phyloP scores from a whole-genome alignment of 306 rosid species.

The Abrus pulchellus region DNA sequence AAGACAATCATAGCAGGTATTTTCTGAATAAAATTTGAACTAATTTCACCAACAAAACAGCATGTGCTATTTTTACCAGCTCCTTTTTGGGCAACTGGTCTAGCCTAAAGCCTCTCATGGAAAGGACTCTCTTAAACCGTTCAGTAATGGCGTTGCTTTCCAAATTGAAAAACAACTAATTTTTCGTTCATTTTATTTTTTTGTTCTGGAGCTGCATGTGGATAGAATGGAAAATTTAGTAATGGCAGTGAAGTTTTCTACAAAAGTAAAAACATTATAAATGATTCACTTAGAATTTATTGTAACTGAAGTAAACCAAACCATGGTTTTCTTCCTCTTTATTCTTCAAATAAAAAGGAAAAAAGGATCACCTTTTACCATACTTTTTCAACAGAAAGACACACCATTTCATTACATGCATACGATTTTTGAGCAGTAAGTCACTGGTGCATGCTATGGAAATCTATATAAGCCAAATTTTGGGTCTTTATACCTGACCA shows the following conservation, averaged over 20 bases:
- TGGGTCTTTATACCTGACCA: conserved; percentile 5
- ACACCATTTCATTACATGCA: background rate
- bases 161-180: conserved; percentile 1
- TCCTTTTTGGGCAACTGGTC: conserved; percentile 12
- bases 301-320: conserved; percentile 34
- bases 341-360: conserved; percentile 10
- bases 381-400: conserved; percentile 5
- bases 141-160: conserved; percentile 18
- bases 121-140: background rate
- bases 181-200: background rate
- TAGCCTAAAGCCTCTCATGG: conserved; percentile 15
- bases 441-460: conserved; percentile 4
- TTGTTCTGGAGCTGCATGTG: background rate
- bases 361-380: conserved; percentile 11
- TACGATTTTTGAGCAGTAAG: background rate
- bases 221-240: conserved; percentile 13
- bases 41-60: conserved; percentile 13
- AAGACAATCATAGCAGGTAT: background rate
- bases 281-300: background rate
- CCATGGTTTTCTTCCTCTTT: background rate
- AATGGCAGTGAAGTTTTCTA: background rate
- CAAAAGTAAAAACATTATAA: background rate
- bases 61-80: background rate
- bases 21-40: background rate
- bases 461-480: conserved; percentile 20